Conservation (phyloP, 2,329 filamentous ascomycete species). For the Aspergillus novofumigatus region DNA sequence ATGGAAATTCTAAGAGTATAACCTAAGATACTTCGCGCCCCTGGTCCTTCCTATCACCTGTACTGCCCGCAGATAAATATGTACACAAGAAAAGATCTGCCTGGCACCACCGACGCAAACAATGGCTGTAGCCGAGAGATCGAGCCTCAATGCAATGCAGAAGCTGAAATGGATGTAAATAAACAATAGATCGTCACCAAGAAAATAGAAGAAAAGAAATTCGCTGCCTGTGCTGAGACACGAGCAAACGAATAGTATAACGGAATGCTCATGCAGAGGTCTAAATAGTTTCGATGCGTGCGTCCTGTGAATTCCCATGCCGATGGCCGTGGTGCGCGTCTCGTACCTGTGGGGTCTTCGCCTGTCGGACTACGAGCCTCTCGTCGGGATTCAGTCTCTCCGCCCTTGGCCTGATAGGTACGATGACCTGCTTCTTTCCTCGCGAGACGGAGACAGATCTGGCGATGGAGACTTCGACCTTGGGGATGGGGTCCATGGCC, state of each 20-base stretch:
- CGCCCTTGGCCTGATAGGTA: slow-evolving; percentile 27
- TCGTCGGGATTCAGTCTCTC: slow-evolving; percentile 25
- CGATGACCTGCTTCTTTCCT: slow-evolving; percentile 33
- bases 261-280: not conserved
- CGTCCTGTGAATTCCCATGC: slow-evolving; percentile 29
- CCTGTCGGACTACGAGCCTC: slow-evolving; percentile 24
- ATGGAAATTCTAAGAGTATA: not conserved
- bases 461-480: slow-evolving; percentile 36
- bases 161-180: not conserved
- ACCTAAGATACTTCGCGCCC: not conserved
- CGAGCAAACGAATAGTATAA: not conserved
- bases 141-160: not conserved
- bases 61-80: not conserved
- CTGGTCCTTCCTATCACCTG: not conserved
- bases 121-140: not conserved
- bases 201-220: not conserved
- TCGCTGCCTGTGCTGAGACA: not conserved
- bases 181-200: not conserved
- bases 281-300: slow-evolving; percentile 27
- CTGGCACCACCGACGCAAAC: not conserved
- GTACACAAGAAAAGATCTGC: not conserved
- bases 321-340: slow-evolving; percentile 27
- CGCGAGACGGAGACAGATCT: slow-evolving; percentile 36
- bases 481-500: slow-evolving; percentile 8
- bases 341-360: slow-evolving; percentile 25